phyloP scores from a whole-genome alignment of 768 basidiomycete genomes.

The Pisolithus orientalis region DNA sequence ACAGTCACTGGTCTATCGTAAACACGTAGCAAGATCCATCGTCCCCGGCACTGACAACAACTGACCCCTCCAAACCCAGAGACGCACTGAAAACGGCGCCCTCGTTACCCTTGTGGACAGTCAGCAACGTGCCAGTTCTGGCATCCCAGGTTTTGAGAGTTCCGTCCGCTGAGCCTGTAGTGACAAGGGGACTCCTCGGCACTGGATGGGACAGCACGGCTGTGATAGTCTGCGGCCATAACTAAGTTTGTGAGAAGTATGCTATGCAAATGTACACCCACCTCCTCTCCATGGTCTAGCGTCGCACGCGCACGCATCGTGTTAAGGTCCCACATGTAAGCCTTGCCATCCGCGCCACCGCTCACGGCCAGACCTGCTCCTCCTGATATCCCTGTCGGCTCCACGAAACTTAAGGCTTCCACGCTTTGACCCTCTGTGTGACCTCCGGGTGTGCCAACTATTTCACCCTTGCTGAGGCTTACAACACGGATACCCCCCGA shows the following conservation, averaged over 20 bases:
- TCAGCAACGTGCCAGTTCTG: slow-evolving; percentile 71
- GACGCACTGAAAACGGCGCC: slow-evolving; percentile 69
- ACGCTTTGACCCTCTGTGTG: slow-evolving; percentile 86
- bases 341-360: slow-evolving; percentile 91
- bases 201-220: slow-evolving; percentile 66
- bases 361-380: slow-evolving; percentile 64
- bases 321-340: slow-evolving; percentile 89
- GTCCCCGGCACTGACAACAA: slow-evolving; percentile 85
- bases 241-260: slow-evolving; percentile 3
- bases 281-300: slow-evolving; percentile 60
- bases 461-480: slow-evolving; percentile 80
- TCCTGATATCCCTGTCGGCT: slow-evolving; percentile 52
- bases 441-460: slow-evolving; percentile 71
- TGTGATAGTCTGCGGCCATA: slow-evolving; percentile 69
- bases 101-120: slow-evolving; percentile 74
- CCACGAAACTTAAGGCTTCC: slow-evolving; percentile 80
- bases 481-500: slow-evolving; percentile 83
- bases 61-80: slow-evolving; percentile 61
- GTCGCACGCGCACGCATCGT: slow-evolving; percentile 82
- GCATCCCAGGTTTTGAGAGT: slow-evolving; percentile 91
- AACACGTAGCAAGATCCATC: slow-evolving; percentile 85
- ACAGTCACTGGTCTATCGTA: slow-evolving; percentile 40
- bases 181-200: slow-evolving; percentile 70
- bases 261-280: slow-evolving; percentile 29
- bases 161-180: slow-evolving; percentile 84